Base-by-base conservation (phyloP, 2,329 filamentous ascomycete species). In the Knufia petricola region DNA sequence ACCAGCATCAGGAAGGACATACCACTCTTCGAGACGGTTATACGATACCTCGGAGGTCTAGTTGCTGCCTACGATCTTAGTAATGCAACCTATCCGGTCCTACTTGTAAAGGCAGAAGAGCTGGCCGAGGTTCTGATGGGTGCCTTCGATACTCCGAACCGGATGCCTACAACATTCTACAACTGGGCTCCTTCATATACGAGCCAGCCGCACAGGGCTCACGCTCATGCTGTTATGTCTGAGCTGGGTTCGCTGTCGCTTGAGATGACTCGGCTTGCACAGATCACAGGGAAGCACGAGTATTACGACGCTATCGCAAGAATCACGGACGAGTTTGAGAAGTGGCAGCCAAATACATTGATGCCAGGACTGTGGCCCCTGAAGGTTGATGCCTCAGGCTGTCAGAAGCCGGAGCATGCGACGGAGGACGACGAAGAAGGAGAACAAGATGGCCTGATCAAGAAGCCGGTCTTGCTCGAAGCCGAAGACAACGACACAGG, bases 241-340 rank as follows among this genome's bases (percentile, higher is more conserved):
- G 86, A 92, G 64, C 64, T 92, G 26, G 89, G 84, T 1, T 86
- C 85, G 9, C 70, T 95, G 53, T 82, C 82, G 7, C 75, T 95
- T 72, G 89, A 95, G 63, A 95, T 95, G 64, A 95, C 87, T 1
- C 79, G 87, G 13, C 74, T 95, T 38, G 85, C 88, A 7, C 89
- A 95, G 65, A 71, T 95, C 54, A 95, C 89, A 0, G 79, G 80
- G 50, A 73, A 90, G 51, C 67, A 82, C 57, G 88, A 82, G 63
- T 95, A 94, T 67, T 95, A 94, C 61, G 89, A 95, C 67, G 88
- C 87, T 13, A 75, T 95, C 52, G 85, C 87, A 42, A 82, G 88
- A 51, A 85, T 95, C 59, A 94, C 87, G 15, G 74, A 94, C 61
- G 82, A 82, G 6, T 74, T 95, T 21, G 78, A 88, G 53, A 77